Evolutionary conservation across 2,329 filamentous ascomycete genomes (phyloP).

Genomic region (Mycosphaerelloides madeirae): DNA sequence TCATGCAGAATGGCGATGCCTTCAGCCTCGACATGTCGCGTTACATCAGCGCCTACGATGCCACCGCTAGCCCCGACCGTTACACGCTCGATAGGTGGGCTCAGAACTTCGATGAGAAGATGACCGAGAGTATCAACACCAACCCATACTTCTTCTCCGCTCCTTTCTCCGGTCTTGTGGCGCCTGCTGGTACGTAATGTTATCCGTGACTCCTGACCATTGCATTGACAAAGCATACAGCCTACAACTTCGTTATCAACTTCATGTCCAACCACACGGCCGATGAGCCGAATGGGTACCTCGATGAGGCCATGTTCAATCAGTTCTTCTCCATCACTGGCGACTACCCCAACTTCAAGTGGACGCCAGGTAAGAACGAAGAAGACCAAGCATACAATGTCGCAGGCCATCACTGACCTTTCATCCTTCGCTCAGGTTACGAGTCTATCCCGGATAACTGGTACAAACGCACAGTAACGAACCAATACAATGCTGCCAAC

Average conservation of each 20-base stretch:
- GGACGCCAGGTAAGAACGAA: too few species aligned
- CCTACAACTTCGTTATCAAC: too few species aligned
- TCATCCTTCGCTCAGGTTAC: slow-evolving; percentile 14
- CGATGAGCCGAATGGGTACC: slow-evolving; percentile 19
- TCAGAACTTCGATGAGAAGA: neutral
- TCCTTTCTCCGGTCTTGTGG: slow-evolving; percentile 9
- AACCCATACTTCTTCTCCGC: slow-evolving; percentile 31
- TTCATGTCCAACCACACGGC: slow-evolving; percentile 29
- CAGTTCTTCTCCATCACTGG: slow-evolving; percentile 24
- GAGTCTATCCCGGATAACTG: slow-evolving; percentile 19
- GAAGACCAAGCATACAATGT: too few species aligned
- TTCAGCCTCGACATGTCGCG: slow-evolving; percentile 14
- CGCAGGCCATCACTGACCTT: too few species aligned
- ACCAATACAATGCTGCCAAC: slow-evolving; percentile 10
- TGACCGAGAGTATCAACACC: slow-evolving; percentile 14
- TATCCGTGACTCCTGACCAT: too few species aligned
- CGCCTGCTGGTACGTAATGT: neutral
- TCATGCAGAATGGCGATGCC: slow-evolving; percentile 9
- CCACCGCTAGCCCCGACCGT: neutral
- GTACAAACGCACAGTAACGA: slow-evolving; percentile 12
- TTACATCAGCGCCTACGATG: slow-evolving; percentile 13
- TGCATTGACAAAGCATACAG: slow-evolving; percentile 20
- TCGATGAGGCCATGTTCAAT: slow-evolving; percentile 21
- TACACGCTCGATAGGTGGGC: slow-evolving; percentile 16
- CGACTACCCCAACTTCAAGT: neutral